A percentile compares a stretch with the other conserved stretches of the same genome.
These are phyloP conservation scores for Mycena sanguinolenta DNA, from an alignment of 768 basidiomycete genomes.

Conservation along the genomic window DNA sequence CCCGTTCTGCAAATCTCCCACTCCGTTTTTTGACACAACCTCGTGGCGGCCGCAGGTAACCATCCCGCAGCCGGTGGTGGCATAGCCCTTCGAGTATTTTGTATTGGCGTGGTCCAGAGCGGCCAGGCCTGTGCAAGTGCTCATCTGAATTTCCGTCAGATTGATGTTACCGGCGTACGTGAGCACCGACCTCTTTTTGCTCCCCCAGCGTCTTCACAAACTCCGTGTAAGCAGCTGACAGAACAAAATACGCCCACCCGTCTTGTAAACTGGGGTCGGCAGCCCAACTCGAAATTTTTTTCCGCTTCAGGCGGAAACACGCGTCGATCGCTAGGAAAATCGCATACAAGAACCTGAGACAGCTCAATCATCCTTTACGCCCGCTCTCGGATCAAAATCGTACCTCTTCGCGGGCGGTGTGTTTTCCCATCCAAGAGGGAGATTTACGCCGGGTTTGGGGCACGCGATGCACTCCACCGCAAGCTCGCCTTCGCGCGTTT, in stretches of 20 bases:
- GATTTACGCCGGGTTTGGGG: too few relatives aligned
- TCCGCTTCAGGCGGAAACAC: background rate
- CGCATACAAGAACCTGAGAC: background rate
- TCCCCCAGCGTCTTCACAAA: too few relatives aligned
- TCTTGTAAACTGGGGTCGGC: background rate
- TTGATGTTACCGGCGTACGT: too few relatives aligned
- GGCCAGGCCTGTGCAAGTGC: too few relatives aligned
- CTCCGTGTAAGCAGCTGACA: too few relatives aligned
- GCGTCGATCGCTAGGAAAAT: background rate
- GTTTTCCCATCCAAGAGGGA: background rate
- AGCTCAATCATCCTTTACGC: too few relatives aligned
- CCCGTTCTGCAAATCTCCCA: conserved; percentile 48
- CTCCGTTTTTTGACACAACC: background rate
- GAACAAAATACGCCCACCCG: background rate
- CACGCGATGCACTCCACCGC: too few relatives aligned
- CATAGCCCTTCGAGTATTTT: too few relatives aligned
- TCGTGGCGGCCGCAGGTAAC: background rate
- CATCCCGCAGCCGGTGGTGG: background rate
- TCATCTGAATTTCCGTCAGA: too few relatives aligned
- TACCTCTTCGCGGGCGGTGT: background rate
- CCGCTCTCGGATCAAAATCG: too few relatives aligned
- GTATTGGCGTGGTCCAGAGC: too few relatives aligned
- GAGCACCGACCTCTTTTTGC: background rate
- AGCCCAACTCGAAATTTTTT: background rate
- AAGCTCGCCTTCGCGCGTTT: too few relatives aligned